Conservation (phyloP, 345 rosid species). For the Isatis tinctoria region DNA sequence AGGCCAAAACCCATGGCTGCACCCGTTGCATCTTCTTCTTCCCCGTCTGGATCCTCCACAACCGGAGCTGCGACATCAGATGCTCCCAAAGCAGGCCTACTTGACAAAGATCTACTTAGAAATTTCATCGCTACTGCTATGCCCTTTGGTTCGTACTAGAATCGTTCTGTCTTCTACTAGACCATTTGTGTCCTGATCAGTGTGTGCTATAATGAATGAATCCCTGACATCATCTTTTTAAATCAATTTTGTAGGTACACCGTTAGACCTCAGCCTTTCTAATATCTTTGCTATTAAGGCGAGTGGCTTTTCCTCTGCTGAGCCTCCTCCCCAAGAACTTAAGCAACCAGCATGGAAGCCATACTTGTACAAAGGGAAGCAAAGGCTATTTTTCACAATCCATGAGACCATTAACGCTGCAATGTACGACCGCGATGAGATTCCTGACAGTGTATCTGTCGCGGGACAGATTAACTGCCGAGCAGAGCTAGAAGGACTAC, state of each 20-base stretch:
- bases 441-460: slow-evolving; percentile 76
- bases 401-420: slow-evolving; percentile 80
- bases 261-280: slow-evolving; percentile 72
- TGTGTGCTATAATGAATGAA: not conserved
- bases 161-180: slow-evolving; percentile 26
- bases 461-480: slow-evolving; percentile 89
- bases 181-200: too few relatives aligned
- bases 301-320: slow-evolving; percentile 79
- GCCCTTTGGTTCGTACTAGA: slow-evolving; percentile 79
- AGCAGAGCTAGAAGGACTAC: slow-evolving; percentile 89
- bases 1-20: slow-evolving; percentile 81
- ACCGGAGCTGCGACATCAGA: slow-evolving; percentile 55
- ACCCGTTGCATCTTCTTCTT: slow-evolving; percentile 69
- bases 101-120: slow-evolving; percentile 77
- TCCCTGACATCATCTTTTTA: not conserved
- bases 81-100: slow-evolving; percentile 62
- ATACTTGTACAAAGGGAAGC: slow-evolving; percentile 84
- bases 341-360: slow-evolving; percentile 98
- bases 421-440: slow-evolving; percentile 85
- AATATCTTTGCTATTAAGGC: slow-evolving; percentile 58
- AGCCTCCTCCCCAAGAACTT: slow-evolving; percentile 67
- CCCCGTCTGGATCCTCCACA: slow-evolving; percentile 45
- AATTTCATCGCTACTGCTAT: slow-evolving; percentile 69
- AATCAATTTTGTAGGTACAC: slow-evolving; percentile 53
- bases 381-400: slow-evolving; percentile 70